These are phyloP conservation scores for Hirschfeldia incana DNA, from an alignment of 345 rosid genomes.

Conservation along the genomic window DNA sequence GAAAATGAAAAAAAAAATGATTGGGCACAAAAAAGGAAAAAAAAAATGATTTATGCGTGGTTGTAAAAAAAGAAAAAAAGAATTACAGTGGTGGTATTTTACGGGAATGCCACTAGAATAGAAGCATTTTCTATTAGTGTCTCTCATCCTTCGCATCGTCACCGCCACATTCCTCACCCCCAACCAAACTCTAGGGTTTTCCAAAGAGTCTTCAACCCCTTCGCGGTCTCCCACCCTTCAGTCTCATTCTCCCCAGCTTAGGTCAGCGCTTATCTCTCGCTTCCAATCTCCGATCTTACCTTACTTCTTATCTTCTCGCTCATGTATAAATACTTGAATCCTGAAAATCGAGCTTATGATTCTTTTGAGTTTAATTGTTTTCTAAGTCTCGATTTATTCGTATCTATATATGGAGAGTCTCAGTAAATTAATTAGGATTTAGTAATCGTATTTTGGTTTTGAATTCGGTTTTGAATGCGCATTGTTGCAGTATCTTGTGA, in stretches of 20 bases:
- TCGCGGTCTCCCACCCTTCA: background rate
- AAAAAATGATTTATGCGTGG: background rate
- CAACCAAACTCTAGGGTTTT: conserved; percentile 33
- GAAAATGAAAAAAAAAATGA: background rate
- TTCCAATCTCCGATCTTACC: background rate
- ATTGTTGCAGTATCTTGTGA: conserved; percentile 20
- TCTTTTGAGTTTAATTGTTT: background rate
- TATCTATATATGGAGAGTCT: background rate
- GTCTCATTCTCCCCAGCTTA: background rate
- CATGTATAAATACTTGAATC: background rate
- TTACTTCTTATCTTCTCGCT: background rate
- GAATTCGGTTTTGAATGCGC: background rate
- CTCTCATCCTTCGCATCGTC: conserved; percentile 25
- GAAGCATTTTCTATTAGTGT: background rate
- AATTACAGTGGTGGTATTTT: background rate
- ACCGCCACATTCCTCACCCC: conserved; percentile 18
- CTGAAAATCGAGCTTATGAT: background rate
- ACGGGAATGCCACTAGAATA: conserved; percentile 24
- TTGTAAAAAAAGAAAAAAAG: background rate
- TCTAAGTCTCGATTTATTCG: background rate
- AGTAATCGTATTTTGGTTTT: too few species aligned
- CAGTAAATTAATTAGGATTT: too few species aligned
- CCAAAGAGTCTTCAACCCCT: conserved; percentile 30
- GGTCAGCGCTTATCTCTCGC: conserved; percentile 14
- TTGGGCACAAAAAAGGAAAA: background rate